phyloP scores from a whole-genome alignment of 176 grass and related monocot genomes.

The Avena insularis region DNA sequence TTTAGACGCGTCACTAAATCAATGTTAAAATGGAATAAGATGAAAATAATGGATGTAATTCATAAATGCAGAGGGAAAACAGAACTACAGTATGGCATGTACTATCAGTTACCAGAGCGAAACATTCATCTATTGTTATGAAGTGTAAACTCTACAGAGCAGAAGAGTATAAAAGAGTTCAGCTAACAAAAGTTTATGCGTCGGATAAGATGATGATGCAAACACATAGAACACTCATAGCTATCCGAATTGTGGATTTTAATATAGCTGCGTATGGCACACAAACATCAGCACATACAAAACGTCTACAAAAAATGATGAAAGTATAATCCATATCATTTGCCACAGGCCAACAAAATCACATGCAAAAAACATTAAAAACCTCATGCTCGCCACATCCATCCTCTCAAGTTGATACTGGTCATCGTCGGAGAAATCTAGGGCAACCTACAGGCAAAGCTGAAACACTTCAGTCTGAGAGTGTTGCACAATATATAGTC shows the following conservation, averaged over 20 bases:
- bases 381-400: slow-evolving; percentile 66
- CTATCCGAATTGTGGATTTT: neutral
- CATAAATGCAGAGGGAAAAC: neutral
- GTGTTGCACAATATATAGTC: neutral
- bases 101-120: neutral
- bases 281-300: neutral
- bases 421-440: slow-evolving; percentile 87
- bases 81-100: neutral
- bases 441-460: slow-evolving; percentile 57
- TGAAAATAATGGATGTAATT: neutral
- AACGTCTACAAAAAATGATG: neutral
- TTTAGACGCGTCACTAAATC: slow-evolving; percentile 41
- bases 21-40: neutral
- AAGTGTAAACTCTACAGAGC: neutral
- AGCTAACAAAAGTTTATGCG: neutral
- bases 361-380: slow-evolving; percentile 19
- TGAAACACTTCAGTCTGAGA: neutral
- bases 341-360: slow-evolving; percentile 19
- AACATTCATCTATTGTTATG: neutral
- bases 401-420: slow-evolving; percentile 77
- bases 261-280: neutral
- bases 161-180: neutral
- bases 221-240: neutral
- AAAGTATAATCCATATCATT: neutral
- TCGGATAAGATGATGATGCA: neutral